Evolutionary conservation across 148 eudicot species (phyloP), one percentile per base, ranked within the genome.

Genomic region (Chenopodium berlandieri): DNA sequence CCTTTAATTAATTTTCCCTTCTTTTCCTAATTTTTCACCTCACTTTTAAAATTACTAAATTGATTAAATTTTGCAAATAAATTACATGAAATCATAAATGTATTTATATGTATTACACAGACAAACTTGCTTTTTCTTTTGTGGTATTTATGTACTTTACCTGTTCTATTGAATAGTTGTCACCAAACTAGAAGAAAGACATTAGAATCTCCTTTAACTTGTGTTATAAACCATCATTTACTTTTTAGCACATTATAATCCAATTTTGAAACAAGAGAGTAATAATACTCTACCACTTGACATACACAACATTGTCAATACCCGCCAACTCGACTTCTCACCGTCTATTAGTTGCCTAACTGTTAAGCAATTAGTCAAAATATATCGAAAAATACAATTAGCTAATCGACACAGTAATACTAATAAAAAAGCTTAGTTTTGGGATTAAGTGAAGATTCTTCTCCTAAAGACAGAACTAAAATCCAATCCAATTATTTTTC

Each of bases 181-280:
- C 69, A 75, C 77, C 71, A 84, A 72, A 50, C 56, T 71, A 13
- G 47, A 79, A 82, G 71, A 83, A 23, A 50, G 82, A 48, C 69
- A 66, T n/a, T 75, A 67, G 85, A 81, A 85, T 85, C 87, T 82
- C 27, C 82, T 68, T 82, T 85, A 74, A 80, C 87, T 85, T 85
- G 85, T 60, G 63, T 69, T 74, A 46, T 74, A 64, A 83, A 62
- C 83, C 68, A 64, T 64, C 54, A 48, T 13, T 37, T 4, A 58
- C 80, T 77, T 72, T 73, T 46, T 2, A 13, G 44, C 70, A 40
- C 44, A 40, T 40, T 40, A 14, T 9, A 30, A 68, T 13, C 72
- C 32, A 13, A 7, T 68, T 68, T 30, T 30, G 2, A 30, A 20
- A 40, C 7, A 30, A 30, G 9, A 30, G 44, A 68, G 27, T 27